Conservation (phyloP, 2,329 filamentous ascomycete genomes). For the Zalaria sp. region DNA sequence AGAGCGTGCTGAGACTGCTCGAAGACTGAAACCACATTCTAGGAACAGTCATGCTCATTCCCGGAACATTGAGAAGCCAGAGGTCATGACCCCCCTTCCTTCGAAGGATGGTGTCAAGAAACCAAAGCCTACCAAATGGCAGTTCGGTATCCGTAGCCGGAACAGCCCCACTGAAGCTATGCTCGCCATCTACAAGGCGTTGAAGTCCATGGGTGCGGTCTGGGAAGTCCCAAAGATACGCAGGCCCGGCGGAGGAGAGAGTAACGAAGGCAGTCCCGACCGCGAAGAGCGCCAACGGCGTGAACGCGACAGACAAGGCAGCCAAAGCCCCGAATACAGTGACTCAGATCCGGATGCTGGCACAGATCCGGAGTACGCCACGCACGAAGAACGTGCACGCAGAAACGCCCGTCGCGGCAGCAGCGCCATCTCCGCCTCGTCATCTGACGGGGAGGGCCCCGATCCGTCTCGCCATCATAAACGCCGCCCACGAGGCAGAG, state of each 20-base stretch:
- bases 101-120: conserved; percentile 29
- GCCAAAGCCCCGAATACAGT: conserved; percentile 22
- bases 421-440: conserved; percentile 6
- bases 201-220: conserved; percentile 74
- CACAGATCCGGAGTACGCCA: conserved; percentile 22
- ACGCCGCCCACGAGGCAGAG: conserved; percentile 22
- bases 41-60: conserved; percentile 28
- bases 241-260: conserved; percentile 21
- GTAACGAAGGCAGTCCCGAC: conserved; percentile 20
- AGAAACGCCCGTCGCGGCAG: conserved; percentile 9
- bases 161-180: conserved; percentile 92
- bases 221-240: conserved; percentile 51
- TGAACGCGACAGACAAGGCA: conserved; percentile 9
- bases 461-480: conserved; percentile 2
- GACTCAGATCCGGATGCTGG: conserved; percentile 23
- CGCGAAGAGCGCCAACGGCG: conserved; percentile 13
- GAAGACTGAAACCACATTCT: conserved; percentile 78
- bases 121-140: conserved; percentile 77
- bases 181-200: conserved; percentile 84
- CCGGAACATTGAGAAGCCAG: conserved; percentile 28
- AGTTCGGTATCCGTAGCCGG: conserved; percentile 90
- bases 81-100: conserved; percentile 41
- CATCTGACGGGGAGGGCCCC: conserved; percentile 5
- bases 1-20: conserved; percentile 68
- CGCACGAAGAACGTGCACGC: conserved; percentile 19